Conservation (phyloP, 306 rosid genomes). For the Senna siamea region DNA sequence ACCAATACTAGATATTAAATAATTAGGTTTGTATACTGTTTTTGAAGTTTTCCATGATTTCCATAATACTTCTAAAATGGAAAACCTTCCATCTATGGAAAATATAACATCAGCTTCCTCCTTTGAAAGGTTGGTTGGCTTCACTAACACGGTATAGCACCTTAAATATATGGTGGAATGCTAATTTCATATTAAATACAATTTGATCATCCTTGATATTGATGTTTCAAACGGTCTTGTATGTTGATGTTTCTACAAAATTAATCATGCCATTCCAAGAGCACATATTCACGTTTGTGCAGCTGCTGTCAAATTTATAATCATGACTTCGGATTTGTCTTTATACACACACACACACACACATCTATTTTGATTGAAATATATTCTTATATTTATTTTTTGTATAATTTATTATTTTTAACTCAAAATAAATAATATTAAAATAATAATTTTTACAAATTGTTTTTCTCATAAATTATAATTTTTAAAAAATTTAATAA, state of each 20-base stretch:
- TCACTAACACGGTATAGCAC: slow-evolving; percentile 38
- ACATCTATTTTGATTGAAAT: too few relatives aligned
- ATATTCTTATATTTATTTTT: too few relatives aligned
- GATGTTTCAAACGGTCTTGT: slow-evolving; percentile 29
- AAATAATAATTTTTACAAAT: too few relatives aligned
- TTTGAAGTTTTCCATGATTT: slow-evolving; percentile 31
- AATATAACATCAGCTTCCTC: slow-evolving; percentile 39
- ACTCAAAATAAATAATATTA: too few relatives aligned
- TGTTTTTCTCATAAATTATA: too few relatives aligned
- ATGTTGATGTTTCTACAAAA: slow-evolving; percentile 17
- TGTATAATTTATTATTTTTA: too few relatives aligned
- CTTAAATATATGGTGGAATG: slow-evolving; percentile 37
- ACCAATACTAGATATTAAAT: slow-evolving; percentile 36
- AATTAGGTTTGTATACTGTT: slow-evolving; percentile 26
- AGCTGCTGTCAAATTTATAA: slow-evolving; percentile 44
- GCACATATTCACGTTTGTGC: slow-evolving; percentile 34
- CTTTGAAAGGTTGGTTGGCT: slow-evolving; percentile 45
- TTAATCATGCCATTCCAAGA: slow-evolving; percentile 16
- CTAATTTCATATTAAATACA: slow-evolving; percentile 39
- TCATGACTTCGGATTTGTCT: slow-evolving; percentile 37
- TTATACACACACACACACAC: too few relatives aligned
- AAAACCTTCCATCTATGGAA: slow-evolving; percentile 39
- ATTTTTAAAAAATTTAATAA: too few relatives aligned
- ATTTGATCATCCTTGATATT: slow-evolving; percentile 32
- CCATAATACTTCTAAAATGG: slow-evolving; percentile 33